Percentiles rank a stretch among this genome's conserved stretches.
phyloP scores from a whole-genome alignment of 1,139 yeast genomes.

The Geotrichum klebahnii region DNA sequence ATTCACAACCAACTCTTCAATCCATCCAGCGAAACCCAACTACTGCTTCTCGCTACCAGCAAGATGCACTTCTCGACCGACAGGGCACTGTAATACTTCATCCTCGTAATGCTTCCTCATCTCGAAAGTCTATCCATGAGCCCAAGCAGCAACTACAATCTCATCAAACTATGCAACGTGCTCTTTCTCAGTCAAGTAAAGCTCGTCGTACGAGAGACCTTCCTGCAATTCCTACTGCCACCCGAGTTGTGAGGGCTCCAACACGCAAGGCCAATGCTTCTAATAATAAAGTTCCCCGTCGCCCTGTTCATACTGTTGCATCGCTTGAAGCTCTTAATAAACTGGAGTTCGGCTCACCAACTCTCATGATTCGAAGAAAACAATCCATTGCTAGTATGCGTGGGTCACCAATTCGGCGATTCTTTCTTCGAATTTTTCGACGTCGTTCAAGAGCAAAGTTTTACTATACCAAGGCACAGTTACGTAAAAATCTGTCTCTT shows the following conservation, averaged over 20 bases:
- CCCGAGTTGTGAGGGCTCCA: not conserved
- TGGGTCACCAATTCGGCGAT: constrained; percentile 27
- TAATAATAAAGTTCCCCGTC: constrained; percentile 7
- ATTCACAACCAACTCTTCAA: not conserved
- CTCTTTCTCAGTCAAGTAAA: no score
- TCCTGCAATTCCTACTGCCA: not conserved
- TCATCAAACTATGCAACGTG: no score
- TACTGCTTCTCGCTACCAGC: not conserved
- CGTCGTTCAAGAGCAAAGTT: constrained; percentile 24
- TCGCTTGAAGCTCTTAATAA: constrained; percentile 20
- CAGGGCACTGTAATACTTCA: not conserved
- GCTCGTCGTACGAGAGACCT: no score
- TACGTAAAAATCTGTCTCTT: constrained; percentile 5
- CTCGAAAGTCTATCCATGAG: not conserved
- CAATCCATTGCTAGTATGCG: constrained; percentile 25
- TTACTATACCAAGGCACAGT: constrained; percentile 27
- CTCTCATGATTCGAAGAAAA: constrained; percentile 23
- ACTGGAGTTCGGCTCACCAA: constrained; percentile 20
- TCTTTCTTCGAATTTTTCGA: constrained; percentile 28
- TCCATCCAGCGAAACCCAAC: not conserved
- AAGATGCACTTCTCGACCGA: not conserved
- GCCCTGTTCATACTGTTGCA: constrained; percentile 12
- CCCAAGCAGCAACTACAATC: no score
- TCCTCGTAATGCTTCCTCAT: not conserved
- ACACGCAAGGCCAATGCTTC: not conserved